Conservation (phyloP, 768 basidiomycete species). For the Cyclocybe aegerita region DNA sequence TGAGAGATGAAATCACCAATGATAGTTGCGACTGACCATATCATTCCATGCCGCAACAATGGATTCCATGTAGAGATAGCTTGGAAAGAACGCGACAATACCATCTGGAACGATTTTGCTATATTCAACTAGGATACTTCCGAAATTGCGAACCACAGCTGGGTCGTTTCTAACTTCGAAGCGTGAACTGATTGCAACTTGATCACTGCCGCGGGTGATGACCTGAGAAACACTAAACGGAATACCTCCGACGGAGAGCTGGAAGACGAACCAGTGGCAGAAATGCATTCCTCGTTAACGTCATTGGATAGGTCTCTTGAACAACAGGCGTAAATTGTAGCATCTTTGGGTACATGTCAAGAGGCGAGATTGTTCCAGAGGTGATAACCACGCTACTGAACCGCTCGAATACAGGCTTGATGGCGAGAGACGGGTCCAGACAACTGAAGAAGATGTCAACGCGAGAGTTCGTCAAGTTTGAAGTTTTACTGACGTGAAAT, state of each 20-base stretch:
- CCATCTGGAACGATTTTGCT: constrained; percentile 98
- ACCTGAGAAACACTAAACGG: constrained; percentile 52
- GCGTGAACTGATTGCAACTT: constrained; percentile 96
- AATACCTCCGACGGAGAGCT: constrained; percentile 1
- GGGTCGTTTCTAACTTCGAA: constrained; percentile 99
- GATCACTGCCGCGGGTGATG: constrained; percentile 96
- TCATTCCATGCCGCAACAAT: constrained; percentile 99
- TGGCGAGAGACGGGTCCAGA: constrained; percentile 95
- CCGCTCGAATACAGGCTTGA: constrained; percentile 96
- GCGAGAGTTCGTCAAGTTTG: constrained; percentile 1
- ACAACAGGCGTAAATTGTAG: constrained; percentile 96
- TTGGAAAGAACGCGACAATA: constrained; percentile 98
- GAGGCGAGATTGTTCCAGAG: constrained; percentile 95
- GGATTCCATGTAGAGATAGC: constrained; percentile 99
- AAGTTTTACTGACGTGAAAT: constrained; percentile 68
- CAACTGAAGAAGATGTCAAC: constrained; percentile 55
- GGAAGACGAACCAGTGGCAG: constrained; percentile 73
- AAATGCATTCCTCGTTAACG: constrained; percentile 93
- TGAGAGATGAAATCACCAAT: neutral
- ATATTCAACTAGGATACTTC: constrained; percentile 96
- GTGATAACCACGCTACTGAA: constrained; percentile 99
- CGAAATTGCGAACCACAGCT: constrained; percentile 97
- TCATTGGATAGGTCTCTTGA: constrained; percentile 98
- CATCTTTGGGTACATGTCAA: constrained; percentile 99
- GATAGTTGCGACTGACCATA: constrained; percentile 66